phyloP scores from a whole-genome alignment of 78 protist genomes.

The Cavenderia fasciculata region DNA sequence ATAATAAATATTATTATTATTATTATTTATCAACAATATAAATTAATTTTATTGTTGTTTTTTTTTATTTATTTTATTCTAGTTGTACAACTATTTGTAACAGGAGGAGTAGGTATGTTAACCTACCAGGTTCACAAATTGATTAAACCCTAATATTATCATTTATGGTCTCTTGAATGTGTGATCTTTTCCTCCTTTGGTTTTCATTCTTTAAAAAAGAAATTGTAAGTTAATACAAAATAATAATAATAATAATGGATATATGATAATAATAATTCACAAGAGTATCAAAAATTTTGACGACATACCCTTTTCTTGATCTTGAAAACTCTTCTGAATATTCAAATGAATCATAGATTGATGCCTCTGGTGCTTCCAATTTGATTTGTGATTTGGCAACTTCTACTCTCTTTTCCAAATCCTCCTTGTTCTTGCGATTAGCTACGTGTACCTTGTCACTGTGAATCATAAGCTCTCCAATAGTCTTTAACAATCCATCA shows the following conservation, averaged over 20 bases:
- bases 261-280: too few species aligned
- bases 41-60: too few species aligned
- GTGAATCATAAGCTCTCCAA: not conserved
- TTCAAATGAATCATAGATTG: constrained; percentile 22
- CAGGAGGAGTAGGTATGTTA: too few species aligned
- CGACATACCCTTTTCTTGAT: constrained; percentile 40
- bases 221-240: not conserved
- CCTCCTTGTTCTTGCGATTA: constrained; percentile 55
- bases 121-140: too few species aligned
- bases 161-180: too few species aligned
- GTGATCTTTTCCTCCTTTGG: too few species aligned
- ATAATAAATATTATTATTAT: too few species aligned
- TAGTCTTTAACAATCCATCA: not conserved
- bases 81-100: too few species aligned
- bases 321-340: constrained; percentile 57
- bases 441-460: constrained; percentile 42
- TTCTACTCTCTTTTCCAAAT: constrained; percentile 45
- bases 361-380: constrained; percentile 24
- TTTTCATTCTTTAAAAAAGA: not conserved
- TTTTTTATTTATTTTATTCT: too few species aligned
- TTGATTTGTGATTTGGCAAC: constrained; percentile 45
- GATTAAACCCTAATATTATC: too few species aligned
- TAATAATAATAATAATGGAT: not conserved
- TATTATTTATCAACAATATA: too few species aligned
- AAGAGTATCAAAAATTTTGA: not conserved